Base-by-base conservation (phyloP, 257 asterid species). In the Craterostigma plantagineum region DNA sequence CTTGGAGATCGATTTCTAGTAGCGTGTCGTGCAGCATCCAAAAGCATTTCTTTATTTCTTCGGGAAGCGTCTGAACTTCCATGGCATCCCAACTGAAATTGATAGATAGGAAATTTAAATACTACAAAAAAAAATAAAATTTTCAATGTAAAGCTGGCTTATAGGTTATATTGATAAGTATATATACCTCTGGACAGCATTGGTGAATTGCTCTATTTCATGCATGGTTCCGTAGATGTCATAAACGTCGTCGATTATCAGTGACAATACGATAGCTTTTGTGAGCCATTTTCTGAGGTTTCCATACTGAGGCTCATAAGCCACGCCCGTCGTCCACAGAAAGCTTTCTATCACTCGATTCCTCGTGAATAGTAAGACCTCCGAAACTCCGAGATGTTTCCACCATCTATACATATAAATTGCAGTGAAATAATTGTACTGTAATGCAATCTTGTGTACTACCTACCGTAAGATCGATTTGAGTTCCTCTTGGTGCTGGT, bases 181-280 rank as follows among this genome's bases (percentile, higher is more conserved):
- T 15, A 16, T 3, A 10, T 10, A 57, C 91, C 64, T 62, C 33
- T 67, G 52, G 4, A 73, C 64, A 10, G 79, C 77, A 18, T 10
- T 16, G 7, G 91, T 64, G 57, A 77, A 70, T 18, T 55, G 66
- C 14, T 64, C 49, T 11, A 77, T 11, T n/a, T 73, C 77, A 9
- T 61, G 45, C 16, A 33, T 38, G 1, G 77, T 55, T 41, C 75
- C 91, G 34, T 77, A 77, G 35, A 69, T 58, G 55, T 77, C 92
- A 15, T 69, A 79, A 2, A 79, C 51, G 50, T 75, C 92, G 54
- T 79, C 92, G 12, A 72, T 52, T 15, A 77, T 54, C 4, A 69
- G 35, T 0, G 73, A 30, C 46, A 73, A 43, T 18, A 58, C 17
- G 3, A 70, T 60, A 36, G 61, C 64, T 58, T 77, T 77, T 7